Base-by-base conservation (phyloP, 2,329 filamentous ascomycete genomes). In the Phaeoacremonium minimum region DNA sequence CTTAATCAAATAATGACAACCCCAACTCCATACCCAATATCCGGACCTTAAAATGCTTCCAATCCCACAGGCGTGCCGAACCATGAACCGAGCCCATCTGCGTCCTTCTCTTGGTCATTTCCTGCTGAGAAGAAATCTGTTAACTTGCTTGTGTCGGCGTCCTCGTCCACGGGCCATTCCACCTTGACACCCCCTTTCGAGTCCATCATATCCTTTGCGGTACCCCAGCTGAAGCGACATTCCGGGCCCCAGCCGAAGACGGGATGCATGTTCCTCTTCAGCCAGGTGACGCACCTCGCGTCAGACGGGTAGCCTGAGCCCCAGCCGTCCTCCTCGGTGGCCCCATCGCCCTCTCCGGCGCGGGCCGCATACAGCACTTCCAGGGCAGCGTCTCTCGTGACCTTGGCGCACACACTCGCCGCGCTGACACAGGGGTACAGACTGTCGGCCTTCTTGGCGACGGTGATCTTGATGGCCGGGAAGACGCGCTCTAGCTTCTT, bases 271-370 rank as follows among this genome's bases (percentile, higher is more conserved):
- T 91, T 93, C 28, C 67, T 67, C 63, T 81, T 86, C 55, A 98
- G 58, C 91, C 93, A 98, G 15, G 65, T 61, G 3, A 84, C 78
- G 50, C 89, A 95, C 44, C 85, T 77, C 15, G 73, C 80, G 61
- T 98, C 93, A 2, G 85, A 88, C 1, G 93, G 93, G 57, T 98
- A 98, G 1, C 93, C 93, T 1, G 87, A 95, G 1, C 93, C 93
- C 89, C 93, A 96, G 5, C 52, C 65, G 60, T 68, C 64, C 17
- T 66, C 69, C 13, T 71, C 67, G 2, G 57, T 57, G 14, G 55
- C 52, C 14, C 51, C 55, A 5, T 44, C 51, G 8, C 47, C 60
- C 32, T 57, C 58, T 5, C 36, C 44, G 4, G 53, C 57, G 4
- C 42, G 46, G 36, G 46, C 56, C 30, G 43, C 51, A 53, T 86